phyloP scores from a whole-genome alignment of 257 asterid genomes.

The Fraxinus excelsior region DNA sequence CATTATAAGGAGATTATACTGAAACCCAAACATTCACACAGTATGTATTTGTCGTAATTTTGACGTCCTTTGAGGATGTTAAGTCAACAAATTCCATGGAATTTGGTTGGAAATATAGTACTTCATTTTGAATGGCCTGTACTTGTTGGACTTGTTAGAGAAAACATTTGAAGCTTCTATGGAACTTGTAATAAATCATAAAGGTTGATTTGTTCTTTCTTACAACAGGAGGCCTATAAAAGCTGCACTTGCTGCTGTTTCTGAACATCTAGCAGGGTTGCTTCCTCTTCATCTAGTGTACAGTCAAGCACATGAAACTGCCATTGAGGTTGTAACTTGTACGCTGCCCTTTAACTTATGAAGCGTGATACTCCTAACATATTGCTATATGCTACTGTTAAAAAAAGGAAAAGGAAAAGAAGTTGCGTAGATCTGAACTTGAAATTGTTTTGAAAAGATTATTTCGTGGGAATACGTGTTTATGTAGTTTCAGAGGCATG shows the following conservation, averaged over 20 bases:
- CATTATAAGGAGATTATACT: too few species aligned
- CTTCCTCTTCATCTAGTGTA: constrained; percentile 98
- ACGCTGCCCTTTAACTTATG: constrained; percentile 13
- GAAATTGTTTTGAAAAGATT: constrained; percentile 1
- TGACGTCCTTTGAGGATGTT: too few species aligned
- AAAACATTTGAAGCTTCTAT: background rate
- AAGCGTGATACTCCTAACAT: constrained; percentile 23
- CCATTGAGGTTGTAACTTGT: constrained; percentile 68
- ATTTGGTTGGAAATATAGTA: constrained; percentile 22
- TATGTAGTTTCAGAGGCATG: background rate
- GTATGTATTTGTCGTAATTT: too few species aligned
- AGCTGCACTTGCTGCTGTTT: constrained; percentile 94
- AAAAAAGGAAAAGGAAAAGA: background rate
- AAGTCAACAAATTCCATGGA: background rate
- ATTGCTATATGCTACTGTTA: background rate
- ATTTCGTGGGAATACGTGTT: background rate
- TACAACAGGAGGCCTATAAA: constrained; percentile 82
- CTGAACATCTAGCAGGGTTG: constrained; percentile 93
- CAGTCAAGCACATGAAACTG: constrained; percentile 94
- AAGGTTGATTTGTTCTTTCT: constrained; percentile 24
- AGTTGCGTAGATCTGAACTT: background rate
- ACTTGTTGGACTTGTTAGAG: background rate
- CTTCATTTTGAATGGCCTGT: constrained; percentile 10
- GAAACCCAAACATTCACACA: too few species aligned
- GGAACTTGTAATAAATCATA: constrained; percentile 25